Evolutionary conservation across 2,329 filamentous ascomycete genomes (phyloP).

Genomic region (Neoarthrinium moseri): DNA sequence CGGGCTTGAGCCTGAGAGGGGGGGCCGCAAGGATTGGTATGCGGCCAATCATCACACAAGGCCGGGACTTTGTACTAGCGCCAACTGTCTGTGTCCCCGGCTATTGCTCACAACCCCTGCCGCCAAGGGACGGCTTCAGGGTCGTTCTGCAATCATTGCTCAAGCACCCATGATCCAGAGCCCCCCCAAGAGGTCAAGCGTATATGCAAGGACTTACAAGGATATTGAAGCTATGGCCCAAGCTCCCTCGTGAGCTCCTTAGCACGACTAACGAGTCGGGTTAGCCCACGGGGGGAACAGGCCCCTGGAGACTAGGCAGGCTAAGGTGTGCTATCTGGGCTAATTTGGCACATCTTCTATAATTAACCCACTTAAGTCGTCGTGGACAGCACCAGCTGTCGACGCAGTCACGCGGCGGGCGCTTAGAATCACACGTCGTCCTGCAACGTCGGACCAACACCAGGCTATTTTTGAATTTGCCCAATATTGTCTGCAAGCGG

Average conservation of each 20-base stretch:
- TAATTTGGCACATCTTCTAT: conserved; percentile 20
- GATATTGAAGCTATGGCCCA: no score
- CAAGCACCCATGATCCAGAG: not conserved
- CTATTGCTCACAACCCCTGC: not conserved
- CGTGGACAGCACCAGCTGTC: conserved; percentile 15
- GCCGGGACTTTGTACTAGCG: not conserved
- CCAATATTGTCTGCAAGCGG: conserved; percentile 14
- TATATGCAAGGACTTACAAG: no score
- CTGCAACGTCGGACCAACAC: conserved; percentile 15
- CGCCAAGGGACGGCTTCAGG: not conserved
- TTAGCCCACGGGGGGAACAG: no score
- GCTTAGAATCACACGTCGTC: conserved; percentile 23
- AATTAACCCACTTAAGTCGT: conserved; percentile 19
- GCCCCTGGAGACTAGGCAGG: no score
- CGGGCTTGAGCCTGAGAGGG: conserved; percentile 18
- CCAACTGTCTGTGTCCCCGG: not conserved
- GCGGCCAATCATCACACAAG: conserved; percentile 27
- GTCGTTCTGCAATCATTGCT: not conserved
- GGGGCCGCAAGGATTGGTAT: conserved; percentile 12
- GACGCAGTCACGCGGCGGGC: conserved; percentile 23
- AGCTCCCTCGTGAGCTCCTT: no score
- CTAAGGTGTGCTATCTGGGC: conserved; percentile 17
- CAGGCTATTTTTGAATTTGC: conserved; percentile 31
- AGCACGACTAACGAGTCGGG: no score
- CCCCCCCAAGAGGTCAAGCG: not conserved